Percentiles rank a stretch among this genome's conserved stretches.
These are phyloP conservation scores for Zychaea mexicana DNA, from an alignment of 371 early-diverging fungal species.

Conservation along the genomic window DNA sequence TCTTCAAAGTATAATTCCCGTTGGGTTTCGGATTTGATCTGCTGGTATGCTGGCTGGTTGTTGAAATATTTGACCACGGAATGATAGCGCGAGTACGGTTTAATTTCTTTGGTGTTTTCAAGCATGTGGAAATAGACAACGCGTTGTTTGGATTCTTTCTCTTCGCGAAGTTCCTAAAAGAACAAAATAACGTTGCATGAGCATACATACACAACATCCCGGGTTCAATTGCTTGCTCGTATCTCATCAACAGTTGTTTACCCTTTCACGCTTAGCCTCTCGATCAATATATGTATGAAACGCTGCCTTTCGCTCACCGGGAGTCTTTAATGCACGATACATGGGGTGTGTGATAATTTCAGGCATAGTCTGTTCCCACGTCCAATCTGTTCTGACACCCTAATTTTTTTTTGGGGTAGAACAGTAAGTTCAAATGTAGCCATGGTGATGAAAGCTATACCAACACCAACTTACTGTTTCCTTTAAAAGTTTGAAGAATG, in stretches of 20 bases:
- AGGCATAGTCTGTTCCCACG: constrained; percentile 92
- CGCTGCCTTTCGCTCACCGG: constrained; percentile 77
- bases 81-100: constrained; percentile 52
- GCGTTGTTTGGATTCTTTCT: constrained; percentile 47
- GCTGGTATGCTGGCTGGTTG: constrained; percentile 49
- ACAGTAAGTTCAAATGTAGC: background rate
- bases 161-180: constrained; percentile 41
- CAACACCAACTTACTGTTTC: constrained; percentile 58
- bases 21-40: constrained; percentile 51
- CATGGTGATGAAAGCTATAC: background rate
- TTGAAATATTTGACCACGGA: constrained; percentile 51
- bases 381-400: constrained; percentile 81
- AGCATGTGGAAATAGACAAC: constrained; percentile 46
- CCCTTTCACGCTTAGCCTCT: constrained; percentile 55
- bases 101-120: constrained; percentile 42
- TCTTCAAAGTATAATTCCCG: constrained; percentile 65
- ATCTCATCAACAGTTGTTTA: constrained; percentile 8
- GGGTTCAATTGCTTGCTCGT: too few species aligned
- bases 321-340: constrained; percentile 84
- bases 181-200: background rate
- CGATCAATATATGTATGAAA: constrained; percentile 74
- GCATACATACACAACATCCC: too few species aligned
- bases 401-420: constrained; percentile 17
- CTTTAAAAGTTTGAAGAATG: constrained; percentile 74
- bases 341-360: constrained; percentile 80